Conservation (phyloP, 768 basidiomycete genomes). For the Ephemerocybe angulata region DNA sequence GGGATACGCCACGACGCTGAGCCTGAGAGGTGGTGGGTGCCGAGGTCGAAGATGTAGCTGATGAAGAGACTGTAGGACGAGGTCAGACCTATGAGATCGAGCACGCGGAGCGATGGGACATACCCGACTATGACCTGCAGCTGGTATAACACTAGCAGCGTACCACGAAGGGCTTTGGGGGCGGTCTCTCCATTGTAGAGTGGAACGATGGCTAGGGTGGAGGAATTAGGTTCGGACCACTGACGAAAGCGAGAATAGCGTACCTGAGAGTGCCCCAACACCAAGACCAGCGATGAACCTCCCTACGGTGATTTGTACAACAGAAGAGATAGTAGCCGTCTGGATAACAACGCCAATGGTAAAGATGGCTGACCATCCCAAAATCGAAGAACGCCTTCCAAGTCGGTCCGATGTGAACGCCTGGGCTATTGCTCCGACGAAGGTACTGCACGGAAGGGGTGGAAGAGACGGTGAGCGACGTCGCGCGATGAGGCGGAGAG, state of each 20-base stretch:
- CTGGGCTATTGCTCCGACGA: constrained; percentile 56
- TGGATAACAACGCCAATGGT: constrained; percentile 67
- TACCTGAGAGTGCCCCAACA: constrained; percentile 70
- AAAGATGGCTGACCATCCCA: constrained; percentile 74
- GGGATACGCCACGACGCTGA: constrained; percentile 73
- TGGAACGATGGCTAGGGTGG: constrained; percentile 46
- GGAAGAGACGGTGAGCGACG: not conserved
- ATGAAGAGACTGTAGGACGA: constrained; percentile 52
- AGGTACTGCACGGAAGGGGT: not conserved
- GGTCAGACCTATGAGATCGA: not conserved
- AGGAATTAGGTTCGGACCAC: not conserved
- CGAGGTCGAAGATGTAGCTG: constrained; percentile 68
- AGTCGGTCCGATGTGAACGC: constrained; percentile 73
- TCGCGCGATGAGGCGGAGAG: constrained; percentile 14
- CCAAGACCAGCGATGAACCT: constrained; percentile 74
- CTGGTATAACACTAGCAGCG: constrained; percentile 69
- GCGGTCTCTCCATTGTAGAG: constrained; percentile 80
- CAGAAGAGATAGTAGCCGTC: constrained; percentile 57
- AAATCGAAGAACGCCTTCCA: constrained; percentile 69
- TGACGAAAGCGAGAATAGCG: not conserved
- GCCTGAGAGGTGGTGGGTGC: constrained; percentile 49
- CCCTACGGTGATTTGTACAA: constrained; percentile 69
- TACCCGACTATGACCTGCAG: constrained; percentile 73
- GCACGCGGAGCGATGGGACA: constrained; percentile 8
- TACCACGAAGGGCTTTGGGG: constrained; percentile 70